These are phyloP conservation scores for Amanita phalloides DNA, from an alignment of 768 basidiomycete species.

Conservation along the genomic window DNA sequence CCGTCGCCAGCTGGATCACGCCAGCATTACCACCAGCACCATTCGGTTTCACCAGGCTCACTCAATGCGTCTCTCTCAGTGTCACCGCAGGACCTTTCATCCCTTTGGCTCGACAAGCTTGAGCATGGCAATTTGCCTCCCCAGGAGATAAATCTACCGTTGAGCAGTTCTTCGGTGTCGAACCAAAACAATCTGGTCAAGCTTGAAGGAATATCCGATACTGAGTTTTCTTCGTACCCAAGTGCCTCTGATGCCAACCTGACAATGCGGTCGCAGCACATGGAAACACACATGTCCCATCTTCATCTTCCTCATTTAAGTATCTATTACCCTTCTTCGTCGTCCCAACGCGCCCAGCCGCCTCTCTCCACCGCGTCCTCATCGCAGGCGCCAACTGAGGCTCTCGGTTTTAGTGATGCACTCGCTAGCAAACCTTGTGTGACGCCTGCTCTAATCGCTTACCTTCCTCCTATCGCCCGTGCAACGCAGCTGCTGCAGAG, in stretches of 20 bases:
- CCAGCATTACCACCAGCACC: slow-evolving; percentile 20
- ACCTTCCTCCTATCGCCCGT: slow-evolving; percentile 20
- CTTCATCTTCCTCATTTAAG: slow-evolving; percentile 17
- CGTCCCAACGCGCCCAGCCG: slow-evolving; percentile 9
- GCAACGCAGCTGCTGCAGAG: slow-evolving; percentile 17
- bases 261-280: slow-evolving; percentile 1
- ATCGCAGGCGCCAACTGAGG: slow-evolving; percentile 5
- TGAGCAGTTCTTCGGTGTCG: background rate
- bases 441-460: slow-evolving; percentile 21
- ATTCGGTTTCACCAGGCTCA: slow-evolving; percentile 21
- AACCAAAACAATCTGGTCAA: background rate
- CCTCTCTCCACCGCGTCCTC: background rate
- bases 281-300: slow-evolving; percentile 6
- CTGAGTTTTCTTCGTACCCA: slow-evolving; percentile 8
- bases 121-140: slow-evolving; percentile 17
- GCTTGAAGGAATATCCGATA: slow-evolving; percentile 18
- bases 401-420: background rate
- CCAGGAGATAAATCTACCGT: background rate
- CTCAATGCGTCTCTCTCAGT: slow-evolving; percentile 33
- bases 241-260: slow-evolving; percentile 10
- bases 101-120: slow-evolving; percentile 52
- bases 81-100: slow-evolving; percentile 43
- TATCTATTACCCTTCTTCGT: slow-evolving; percentile 17
- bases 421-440: slow-evolving; percentile 14
- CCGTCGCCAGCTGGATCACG: background rate